phyloP scores from a whole-genome alignment of 2,329 filamentous ascomycete species.

The Chaetothyriales sp. region DNA sequence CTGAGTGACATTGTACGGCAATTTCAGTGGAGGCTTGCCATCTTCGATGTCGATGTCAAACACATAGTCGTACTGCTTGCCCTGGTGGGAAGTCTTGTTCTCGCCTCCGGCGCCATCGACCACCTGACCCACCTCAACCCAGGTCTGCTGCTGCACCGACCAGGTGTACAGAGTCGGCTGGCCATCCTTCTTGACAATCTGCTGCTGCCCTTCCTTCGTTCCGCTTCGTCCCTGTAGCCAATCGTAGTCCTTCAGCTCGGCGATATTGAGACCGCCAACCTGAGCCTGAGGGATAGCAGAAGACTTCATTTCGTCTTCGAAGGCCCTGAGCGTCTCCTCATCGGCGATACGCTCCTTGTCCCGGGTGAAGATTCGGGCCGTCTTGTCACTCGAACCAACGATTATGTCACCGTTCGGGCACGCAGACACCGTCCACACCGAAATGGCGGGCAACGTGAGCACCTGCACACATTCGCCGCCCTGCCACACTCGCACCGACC shows the following conservation, averaged over 20 bases:
- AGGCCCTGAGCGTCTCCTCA: slow-evolving; percentile 53
- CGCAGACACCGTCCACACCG: slow-evolving; percentile 84
- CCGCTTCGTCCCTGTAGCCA: slow-evolving; percentile 71
- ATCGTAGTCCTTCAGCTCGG: slow-evolving; percentile 75
- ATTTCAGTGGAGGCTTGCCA: slow-evolving; percentile 77
- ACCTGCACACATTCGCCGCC: slow-evolving; percentile 76
- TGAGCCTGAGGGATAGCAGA: slow-evolving; percentile 81
- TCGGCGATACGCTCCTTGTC: slow-evolving; percentile 56
- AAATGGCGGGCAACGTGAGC: slow-evolving; percentile 92
- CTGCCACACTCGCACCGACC: slow-evolving; percentile 83
- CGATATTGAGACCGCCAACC: slow-evolving; percentile 69
- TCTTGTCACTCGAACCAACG: slow-evolving; percentile 79
- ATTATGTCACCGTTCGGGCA: slow-evolving; percentile 78
- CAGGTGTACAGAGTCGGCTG: slow-evolving; percentile 78
- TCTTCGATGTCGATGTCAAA: slow-evolving; percentile 96
- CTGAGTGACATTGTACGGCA: slow-evolving; percentile 86
- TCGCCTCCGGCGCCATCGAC: slow-evolving; percentile 78
- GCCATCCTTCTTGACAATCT: slow-evolving; percentile 80
- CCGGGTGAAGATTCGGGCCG: slow-evolving; percentile 73
- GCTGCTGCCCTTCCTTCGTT: slow-evolving; percentile 91
- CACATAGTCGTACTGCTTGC: slow-evolving; percentile 87
- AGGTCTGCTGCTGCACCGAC: slow-evolving; percentile 59
- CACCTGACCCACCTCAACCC: slow-evolving; percentile 85
- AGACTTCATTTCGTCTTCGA: slow-evolving; percentile 67
- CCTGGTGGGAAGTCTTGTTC: slow-evolving; percentile 61